Percentiles rank a stretch among this genome's conserved stretches.
Evolutionary conservation across 805 yeast species (phyloP).

Genomic region (Tanozyma kutaoensis): DNA sequence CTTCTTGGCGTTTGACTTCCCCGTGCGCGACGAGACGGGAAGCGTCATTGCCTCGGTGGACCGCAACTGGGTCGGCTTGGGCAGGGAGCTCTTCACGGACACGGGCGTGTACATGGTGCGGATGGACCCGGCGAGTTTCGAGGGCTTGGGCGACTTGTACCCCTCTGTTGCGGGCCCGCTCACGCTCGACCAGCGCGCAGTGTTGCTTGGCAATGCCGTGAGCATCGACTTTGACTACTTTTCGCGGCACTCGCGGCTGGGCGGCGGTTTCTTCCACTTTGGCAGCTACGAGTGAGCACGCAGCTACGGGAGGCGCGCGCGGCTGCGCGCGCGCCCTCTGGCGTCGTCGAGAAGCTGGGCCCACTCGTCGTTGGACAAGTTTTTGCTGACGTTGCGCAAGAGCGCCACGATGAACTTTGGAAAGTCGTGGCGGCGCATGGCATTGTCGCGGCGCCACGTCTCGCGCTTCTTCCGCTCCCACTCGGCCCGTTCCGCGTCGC

Average conservation of each 20-base stretch:
- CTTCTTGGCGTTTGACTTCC: conserved; percentile 76
- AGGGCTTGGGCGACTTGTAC: conserved; percentile 39
- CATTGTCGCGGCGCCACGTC: conserved; percentile 40
- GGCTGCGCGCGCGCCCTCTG: too few relatives aligned
- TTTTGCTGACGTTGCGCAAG: conserved; percentile 24
- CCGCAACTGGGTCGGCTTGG: conserved; percentile 91
- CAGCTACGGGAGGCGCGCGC: too few relatives aligned
- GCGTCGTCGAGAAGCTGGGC: conserved; percentile 12
- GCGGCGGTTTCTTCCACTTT: conserved; percentile 28
- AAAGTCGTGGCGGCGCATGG: conserved; percentile 39
- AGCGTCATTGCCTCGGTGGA: conserved; percentile 65
- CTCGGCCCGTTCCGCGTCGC: conserved; percentile 23
- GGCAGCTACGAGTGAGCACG: conserved; percentile 12
- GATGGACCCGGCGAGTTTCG: conserved; percentile 64
- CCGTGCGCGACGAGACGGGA: conserved; percentile 47
- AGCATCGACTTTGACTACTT: conserved; percentile 94
- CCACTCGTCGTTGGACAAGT: conserved; percentile 27
- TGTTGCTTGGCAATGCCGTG: conserved; percentile 75
- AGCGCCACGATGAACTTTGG: conserved; percentile 36
- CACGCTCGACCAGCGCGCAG: conserved; percentile 73
- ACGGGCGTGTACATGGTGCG: conserved; percentile 84
- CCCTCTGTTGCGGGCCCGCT: conserved; percentile 40
- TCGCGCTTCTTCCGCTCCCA: conserved; percentile 35
- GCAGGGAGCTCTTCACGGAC: conserved; percentile 86
- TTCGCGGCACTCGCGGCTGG: conserved; percentile 70